Evolutionary conservation across 2,329 filamentous ascomycete genomes (phyloP), one percentile per base, ranked within the genome.

Genomic region (Zasmidium citrigriseum): DNA sequence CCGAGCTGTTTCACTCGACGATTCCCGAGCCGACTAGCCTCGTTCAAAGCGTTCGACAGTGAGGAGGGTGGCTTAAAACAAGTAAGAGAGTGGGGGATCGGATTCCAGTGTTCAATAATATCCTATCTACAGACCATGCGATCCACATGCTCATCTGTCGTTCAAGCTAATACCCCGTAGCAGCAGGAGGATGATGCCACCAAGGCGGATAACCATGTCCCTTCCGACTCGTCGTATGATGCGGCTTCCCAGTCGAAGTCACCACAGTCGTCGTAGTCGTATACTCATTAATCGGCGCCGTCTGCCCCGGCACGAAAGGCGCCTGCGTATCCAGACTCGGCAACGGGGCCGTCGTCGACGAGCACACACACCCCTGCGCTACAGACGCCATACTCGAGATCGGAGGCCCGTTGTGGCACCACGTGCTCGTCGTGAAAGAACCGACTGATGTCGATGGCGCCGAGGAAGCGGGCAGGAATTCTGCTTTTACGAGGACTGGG

Each of bases 401-500:
- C 5, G 72, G 72, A 21, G 72, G 68, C 0, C 57, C 67, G 24
- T 72, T 67, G 9, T 70, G 68, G 52, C 72, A 75, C 64, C 70
- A 71, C 10, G 70, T 67, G 18, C 63, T 71, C 9, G 69, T 67
- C 3, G 72, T 74, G 65, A 67, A 75, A 1, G 72, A 62, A 27
- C 58, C 57, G 7, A 63, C 65, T 14, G 59, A 73, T 0, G 70
- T 72, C 0, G 73, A 73, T 5, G 73, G 61, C 2, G 72, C 68
- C 7, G 63, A 62, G 4, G 66, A 55, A 16, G 70, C 70, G 20
- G 70, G 68, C 5, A 79, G 54, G 1, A 74, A 81, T 64, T 83
- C 78, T 1, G 83, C 86, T 72, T 83, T 85, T 29, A 90, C 82
- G 1, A 90, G 78, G 2, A 88, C 85, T 0, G 88, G 87, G 24